A percentile compares a stretch with the other conserved stretches of the same genome.
Evolutionary conservation across 1,284 basidiomycete species (phyloP).

Genomic region (Mycena citricolor): DNA sequence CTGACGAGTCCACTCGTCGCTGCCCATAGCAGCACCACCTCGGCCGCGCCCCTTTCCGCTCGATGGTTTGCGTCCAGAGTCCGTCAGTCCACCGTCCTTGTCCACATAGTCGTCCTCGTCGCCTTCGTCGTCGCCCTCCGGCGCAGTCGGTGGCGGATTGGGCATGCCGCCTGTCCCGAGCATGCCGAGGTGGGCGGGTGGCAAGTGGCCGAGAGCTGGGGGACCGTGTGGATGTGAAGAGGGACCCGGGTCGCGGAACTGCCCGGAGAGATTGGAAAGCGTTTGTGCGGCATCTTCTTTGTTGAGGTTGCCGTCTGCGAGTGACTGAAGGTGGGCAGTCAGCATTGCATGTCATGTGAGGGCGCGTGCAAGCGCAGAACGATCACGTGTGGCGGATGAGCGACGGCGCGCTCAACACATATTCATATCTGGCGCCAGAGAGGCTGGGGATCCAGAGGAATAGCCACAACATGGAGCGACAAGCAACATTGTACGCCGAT

Average conservation of each 20-base stretch:
- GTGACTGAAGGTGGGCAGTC: slow-evolving; percentile 26
- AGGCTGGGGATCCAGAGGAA: not conserved
- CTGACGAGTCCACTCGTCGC: slow-evolving; percentile 79
- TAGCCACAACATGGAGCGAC: too few relatives aligned
- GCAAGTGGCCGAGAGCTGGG: slow-evolving; percentile 60
- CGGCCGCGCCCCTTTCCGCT: slow-evolving; percentile 44
- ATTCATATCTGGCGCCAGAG: too few relatives aligned
- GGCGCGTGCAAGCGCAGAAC: slow-evolving; percentile 22
- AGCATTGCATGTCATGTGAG: slow-evolving; percentile 26
- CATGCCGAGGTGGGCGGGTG: slow-evolving; percentile 34
- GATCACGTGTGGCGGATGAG: slow-evolving; percentile 27
- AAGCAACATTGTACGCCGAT: too few relatives aligned
- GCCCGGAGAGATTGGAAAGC: slow-evolving; percentile 62
- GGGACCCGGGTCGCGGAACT: slow-evolving; percentile 61
- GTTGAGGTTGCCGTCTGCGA: slow-evolving; percentile 42
- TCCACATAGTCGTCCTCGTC: slow-evolving; percentile 36
- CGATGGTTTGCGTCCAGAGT: slow-evolving; percentile 27
- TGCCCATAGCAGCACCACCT: slow-evolving; percentile 58
- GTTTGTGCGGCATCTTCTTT: slow-evolving; percentile 69
- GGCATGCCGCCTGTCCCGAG: slow-evolving; percentile 17
- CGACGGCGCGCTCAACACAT: slow-evolving; percentile 1
- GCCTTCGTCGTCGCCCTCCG: slow-evolving; percentile 32
- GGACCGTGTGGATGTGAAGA: slow-evolving; percentile 72
- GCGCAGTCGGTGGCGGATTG: slow-evolving; percentile 5
- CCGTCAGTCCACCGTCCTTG: slow-evolving; percentile 28